A percentile compares a stretch with the other conserved stretches of the same genome.
Evolutionary conservation across 768 basidiomycete species (phyloP).

Genomic region (Sarcodon aspratus): DNA sequence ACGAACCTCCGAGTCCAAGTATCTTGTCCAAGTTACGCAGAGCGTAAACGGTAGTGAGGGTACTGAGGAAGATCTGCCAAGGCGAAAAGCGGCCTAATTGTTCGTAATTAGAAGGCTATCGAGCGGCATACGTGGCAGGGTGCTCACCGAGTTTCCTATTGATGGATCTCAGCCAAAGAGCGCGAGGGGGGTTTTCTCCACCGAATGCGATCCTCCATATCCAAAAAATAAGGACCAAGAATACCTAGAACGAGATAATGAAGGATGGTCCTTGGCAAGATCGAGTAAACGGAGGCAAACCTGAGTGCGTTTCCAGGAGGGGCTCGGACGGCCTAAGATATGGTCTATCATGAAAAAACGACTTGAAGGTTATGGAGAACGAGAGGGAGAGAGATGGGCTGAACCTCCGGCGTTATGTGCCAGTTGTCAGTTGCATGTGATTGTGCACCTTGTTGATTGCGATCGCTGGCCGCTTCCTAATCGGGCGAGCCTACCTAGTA

Average conservation of each 20-base stretch:
- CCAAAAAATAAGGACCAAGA: slow-evolving; percentile 90
- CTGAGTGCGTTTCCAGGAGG: slow-evolving; percentile 84
- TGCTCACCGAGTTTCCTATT: slow-evolving; percentile 43
- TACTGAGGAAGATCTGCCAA: slow-evolving; percentile 89
- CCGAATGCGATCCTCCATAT: slow-evolving; percentile 67
- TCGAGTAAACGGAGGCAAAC: slow-evolving; percentile 20
- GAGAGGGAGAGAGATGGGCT: slow-evolving; percentile 1
- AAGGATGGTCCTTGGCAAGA: not conserved
- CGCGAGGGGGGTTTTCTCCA: slow-evolving; percentile 47
- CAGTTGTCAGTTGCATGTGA: slow-evolving; percentile 1
- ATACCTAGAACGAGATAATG: slow-evolving; percentile 40
- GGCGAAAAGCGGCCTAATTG: slow-evolving; percentile 72
- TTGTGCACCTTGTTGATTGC: not conserved
- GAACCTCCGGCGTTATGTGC: no score
- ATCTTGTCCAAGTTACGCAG: slow-evolving; percentile 78
- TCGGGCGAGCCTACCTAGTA: not conserved
- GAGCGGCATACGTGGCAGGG: not conserved
- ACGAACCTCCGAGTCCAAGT: slow-evolving; percentile 68
- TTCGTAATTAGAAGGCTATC: not conserved
- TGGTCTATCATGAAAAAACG: slow-evolving; percentile 77
- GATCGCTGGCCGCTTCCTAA: not conserved
- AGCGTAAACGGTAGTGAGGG: slow-evolving; percentile 78
- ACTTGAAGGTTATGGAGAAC: slow-evolving; percentile 1
- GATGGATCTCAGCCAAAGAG: slow-evolving; percentile 49
- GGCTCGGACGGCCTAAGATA: slow-evolving; percentile 75